Percentiles rank a stretch among this genome's conserved stretches.
phyloP scores from a whole-genome alignment of 2,329 filamentous ascomycete genomes.

The Xylariaceae sp. region DNA sequence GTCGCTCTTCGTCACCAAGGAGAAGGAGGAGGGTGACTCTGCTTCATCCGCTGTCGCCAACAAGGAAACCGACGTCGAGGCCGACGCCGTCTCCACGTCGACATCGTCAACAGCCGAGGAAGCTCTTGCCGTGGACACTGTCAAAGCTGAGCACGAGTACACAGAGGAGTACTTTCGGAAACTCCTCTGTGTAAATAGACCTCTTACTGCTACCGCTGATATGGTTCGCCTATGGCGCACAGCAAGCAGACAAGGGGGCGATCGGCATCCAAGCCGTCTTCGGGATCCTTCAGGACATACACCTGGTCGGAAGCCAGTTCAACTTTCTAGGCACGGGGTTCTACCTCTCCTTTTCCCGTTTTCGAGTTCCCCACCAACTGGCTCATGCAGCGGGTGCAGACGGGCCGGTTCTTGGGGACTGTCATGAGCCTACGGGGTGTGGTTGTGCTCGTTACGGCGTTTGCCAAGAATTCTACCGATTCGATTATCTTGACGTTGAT shows the following conservation, averaged over 20 bases:
- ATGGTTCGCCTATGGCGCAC: constrained; percentile 28
- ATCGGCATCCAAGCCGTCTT: constrained; percentile 30
- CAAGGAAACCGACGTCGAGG: too few species aligned
- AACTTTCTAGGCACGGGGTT: constrained; percentile 31
- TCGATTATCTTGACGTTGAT: constrained; percentile 29
- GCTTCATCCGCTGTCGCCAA: too few species aligned
- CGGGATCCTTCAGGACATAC: constrained; percentile 28
- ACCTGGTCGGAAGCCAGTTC: constrained; percentile 28
- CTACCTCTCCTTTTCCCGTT: constrained; percentile 28
- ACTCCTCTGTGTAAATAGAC: constrained; percentile 30
- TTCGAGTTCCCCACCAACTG: constrained; percentile 29
- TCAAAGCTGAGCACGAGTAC: constrained; percentile 9
- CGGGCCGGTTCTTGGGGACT: constrained; percentile 32
- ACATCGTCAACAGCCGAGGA: too few species aligned
- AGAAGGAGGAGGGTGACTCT: too few species aligned
- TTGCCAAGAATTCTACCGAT: constrained; percentile 28
- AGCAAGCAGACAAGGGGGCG: constrained; percentile 31
- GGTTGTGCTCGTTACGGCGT: constrained; percentile 28
- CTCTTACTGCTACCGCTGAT: constrained; percentile 30
- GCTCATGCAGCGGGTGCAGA: constrained; percentile 33
- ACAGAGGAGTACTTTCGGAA: constrained; percentile 22
- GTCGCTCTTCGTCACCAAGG: too few species aligned
- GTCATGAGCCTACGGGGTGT: constrained; percentile 34
- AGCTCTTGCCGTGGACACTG: too few species aligned
- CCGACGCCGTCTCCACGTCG: too few species aligned